Evolutionary conservation across 768 basidiomycete species (phyloP).

Genomic region (Fomitopsis pulvina): DNA sequence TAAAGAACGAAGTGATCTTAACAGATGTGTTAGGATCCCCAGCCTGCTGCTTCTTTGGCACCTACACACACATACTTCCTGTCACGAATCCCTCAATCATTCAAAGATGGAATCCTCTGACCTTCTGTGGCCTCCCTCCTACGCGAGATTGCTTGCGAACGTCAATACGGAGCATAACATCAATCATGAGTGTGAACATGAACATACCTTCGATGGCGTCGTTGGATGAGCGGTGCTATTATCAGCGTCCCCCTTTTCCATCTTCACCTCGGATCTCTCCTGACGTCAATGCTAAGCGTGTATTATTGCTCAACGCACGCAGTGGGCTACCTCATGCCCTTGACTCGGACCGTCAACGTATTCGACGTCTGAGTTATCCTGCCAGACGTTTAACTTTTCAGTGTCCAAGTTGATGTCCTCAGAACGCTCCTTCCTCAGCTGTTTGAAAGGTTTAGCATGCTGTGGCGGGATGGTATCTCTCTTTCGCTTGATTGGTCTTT

Average conservation of each 20-base stretch:
- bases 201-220: too few relatives aligned
- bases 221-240: too few relatives aligned
- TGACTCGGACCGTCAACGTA: conserved; percentile 8
- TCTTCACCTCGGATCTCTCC: too few relatives aligned
- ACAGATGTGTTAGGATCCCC: conserved; percentile 4
- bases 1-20: conserved; percentile 19
- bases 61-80: too few relatives aligned
- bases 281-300: too few relatives aligned
- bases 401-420: conserved; percentile 3
- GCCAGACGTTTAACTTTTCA: conserved; percentile 20
- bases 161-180: too few relatives aligned
- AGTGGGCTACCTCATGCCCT: neutral
- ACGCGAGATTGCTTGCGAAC: too few relatives aligned
- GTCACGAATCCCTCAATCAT: too few relatives aligned
- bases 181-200: too few relatives aligned
- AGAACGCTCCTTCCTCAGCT: neutral
- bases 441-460: neutral
- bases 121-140: too few relatives aligned
- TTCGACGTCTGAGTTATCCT: conserved; percentile 18
- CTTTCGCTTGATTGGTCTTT: conserved; percentile 20
- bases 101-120: too few relatives aligned
- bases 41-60: neutral
- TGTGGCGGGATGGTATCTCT: conserved; percentile 16
- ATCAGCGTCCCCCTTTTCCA: too few relatives aligned
- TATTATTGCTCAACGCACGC: neutral